phyloP scores from a whole-genome alignment of 371 early-diverging fungal genomes.

The Mucor saturninus region DNA sequence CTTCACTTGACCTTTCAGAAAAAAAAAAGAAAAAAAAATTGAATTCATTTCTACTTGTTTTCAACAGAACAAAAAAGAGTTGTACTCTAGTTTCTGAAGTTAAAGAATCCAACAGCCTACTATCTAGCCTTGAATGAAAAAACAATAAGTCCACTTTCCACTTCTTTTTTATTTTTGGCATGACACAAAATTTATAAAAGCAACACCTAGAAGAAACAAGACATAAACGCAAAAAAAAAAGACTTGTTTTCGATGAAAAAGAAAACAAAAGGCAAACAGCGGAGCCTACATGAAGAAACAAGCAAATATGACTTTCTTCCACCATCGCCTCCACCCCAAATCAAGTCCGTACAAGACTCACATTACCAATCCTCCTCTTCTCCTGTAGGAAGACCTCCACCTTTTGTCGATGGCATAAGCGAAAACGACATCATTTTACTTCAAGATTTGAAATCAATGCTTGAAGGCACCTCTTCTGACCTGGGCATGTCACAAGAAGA shows the following conservation, averaged over 20 bases:
- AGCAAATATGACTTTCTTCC: not conserved
- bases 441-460: not conserved
- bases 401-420: constrained; percentile 1
- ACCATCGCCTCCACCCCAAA: constrained; percentile 45
- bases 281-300: not conserved
- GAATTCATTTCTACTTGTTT: not conserved
- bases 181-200: not conserved
- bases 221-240: too few relatives aligned
- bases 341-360: constrained; percentile 67
- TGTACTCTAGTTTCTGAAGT: not conserved
- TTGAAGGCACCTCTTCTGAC: not conserved
- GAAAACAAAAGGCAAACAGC: constrained; percentile 2
- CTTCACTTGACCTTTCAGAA: not conserved
- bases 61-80: not conserved
- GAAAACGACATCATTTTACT: not conserved
- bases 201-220: not conserved
- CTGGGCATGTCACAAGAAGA: not conserved
- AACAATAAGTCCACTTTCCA: not conserved
- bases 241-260: not conserved
- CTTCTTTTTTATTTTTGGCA: constrained; percentile 1
- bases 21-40: not conserved
- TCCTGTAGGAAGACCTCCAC: constrained; percentile 22
- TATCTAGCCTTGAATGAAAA: not conserved
- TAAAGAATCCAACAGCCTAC: not conserved
- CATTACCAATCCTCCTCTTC: constrained; percentile 30